A percentile compares a stretch with the other conserved stretches of the same genome.
These are phyloP conservation scores for Pigoraptor vietnamica DNA, from an alignment of 78 protist species.

Conservation along the genomic window DNA sequence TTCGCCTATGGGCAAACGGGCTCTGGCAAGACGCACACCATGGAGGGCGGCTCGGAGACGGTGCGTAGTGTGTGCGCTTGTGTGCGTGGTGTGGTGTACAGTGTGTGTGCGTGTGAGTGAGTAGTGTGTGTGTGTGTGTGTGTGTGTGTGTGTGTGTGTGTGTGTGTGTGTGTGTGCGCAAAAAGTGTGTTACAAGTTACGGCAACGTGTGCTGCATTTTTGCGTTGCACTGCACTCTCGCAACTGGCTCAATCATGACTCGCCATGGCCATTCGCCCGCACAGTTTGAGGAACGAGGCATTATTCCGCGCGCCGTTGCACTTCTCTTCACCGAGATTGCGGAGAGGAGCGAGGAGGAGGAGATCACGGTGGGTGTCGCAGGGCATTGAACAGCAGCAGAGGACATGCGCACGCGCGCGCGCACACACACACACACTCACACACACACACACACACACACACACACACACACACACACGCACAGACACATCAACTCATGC, in stretches of 20 bases:
- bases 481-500: not conserved
- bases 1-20: slow-evolving; percentile 73
- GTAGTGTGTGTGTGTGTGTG: not conserved
- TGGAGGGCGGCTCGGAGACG: not conserved
- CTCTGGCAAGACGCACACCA: slow-evolving; percentile 38
- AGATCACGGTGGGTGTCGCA: not conserved
- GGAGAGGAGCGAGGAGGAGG: not conserved
- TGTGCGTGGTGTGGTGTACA: not conserved
- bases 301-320: slow-evolving; percentile 5
- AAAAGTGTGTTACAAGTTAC: not conserved
- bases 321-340: not conserved
- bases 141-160: not conserved
- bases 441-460: not conserved
- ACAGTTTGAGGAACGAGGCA: not conserved
- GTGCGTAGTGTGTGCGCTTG: not conserved
- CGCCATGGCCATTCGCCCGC: too few relatives aligned
- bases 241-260: too few relatives aligned
- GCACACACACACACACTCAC: not conserved
- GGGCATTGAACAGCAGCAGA: too few relatives aligned
- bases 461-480: not conserved
- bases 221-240: too few relatives aligned
- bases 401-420: too few relatives aligned
- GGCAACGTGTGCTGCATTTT: too few relatives aligned
- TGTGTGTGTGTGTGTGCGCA: not conserved
- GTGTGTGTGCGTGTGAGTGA: not conserved